Conservation (phyloP, 2,329 filamentous ascomycete genomes). For the Polytolypa hystricis region DNA sequence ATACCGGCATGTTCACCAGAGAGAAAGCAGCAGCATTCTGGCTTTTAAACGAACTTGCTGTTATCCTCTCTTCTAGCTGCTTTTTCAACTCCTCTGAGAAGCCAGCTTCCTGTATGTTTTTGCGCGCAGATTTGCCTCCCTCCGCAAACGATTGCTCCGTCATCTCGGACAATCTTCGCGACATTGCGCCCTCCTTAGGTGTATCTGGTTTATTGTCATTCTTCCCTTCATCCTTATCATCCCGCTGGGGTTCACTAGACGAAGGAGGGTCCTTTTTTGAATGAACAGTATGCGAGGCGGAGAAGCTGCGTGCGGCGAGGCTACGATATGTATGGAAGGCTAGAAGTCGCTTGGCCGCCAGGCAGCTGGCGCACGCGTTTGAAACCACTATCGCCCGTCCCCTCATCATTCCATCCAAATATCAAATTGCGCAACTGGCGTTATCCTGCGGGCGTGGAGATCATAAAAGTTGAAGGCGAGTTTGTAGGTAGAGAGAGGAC, state of each 20-base stretch:
- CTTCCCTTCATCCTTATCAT: constrained; percentile 4
- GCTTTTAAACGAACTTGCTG: constrained; percentile 43
- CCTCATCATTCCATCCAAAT: too few species aligned
- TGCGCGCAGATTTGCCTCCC: constrained; percentile 44
- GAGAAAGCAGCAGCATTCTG: constrained; percentile 45
- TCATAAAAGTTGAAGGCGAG: too few species aligned
- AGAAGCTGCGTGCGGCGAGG: constrained; percentile 2
- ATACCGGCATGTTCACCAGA: constrained; percentile 41
- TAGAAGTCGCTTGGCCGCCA: constrained; percentile 4
- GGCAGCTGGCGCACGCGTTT: constrained; percentile 4
- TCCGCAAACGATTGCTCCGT: constrained; percentile 47
- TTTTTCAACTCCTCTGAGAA: constrained; percentile 52
- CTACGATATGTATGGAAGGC: too few species aligned
- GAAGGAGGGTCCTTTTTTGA: constrained; percentile 1
- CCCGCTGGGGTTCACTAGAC: constrained; percentile 9
- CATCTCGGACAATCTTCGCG: constrained; percentile 47
- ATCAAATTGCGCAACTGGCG: too few species aligned
- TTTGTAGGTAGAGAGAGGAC: too few species aligned
- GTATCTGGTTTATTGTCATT: constrained; percentile 10
- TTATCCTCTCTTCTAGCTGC: constrained; percentile 48
- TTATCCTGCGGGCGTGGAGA: too few species aligned
- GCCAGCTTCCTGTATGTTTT: constrained; percentile 49
- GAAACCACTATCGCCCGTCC: too few species aligned
- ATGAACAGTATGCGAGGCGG: neutral
- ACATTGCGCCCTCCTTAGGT: constrained; percentile 45